Percentiles rank a stretch among this genome's conserved stretches.
Evolutionary conservation across 2,329 filamentous ascomycete genomes (phyloP).

Genomic region (Sarocladium oryzae): DNA sequence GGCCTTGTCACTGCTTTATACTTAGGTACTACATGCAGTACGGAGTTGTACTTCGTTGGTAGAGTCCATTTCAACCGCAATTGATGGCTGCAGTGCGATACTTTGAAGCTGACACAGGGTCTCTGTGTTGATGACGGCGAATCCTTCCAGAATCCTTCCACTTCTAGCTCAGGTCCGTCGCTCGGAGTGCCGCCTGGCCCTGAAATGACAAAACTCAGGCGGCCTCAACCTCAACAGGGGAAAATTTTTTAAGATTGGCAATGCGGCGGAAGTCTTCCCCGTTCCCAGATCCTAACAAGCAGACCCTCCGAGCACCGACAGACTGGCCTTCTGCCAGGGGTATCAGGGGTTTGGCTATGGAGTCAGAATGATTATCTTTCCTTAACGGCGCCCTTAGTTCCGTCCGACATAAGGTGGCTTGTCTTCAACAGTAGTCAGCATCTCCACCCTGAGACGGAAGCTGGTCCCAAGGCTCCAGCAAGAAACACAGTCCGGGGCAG

Average conservation of each 20-base stretch:
- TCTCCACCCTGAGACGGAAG: not conserved
- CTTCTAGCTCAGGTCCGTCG: not conserved
- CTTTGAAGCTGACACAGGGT: no score
- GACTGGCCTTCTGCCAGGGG: slow-evolving; percentile 5
- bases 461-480: not conserved
- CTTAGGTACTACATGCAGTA: no score
- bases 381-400: not conserved
- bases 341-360: not conserved
- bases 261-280: slow-evolving; percentile 7
- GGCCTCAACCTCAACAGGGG: not conserved
- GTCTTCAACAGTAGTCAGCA: not conserved
- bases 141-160: slow-evolving; percentile 1
- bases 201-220: not conserved
- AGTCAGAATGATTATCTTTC: slow-evolving; percentile 1
- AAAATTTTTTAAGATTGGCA: slow-evolving; percentile 9
- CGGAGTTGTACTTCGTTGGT: no score
- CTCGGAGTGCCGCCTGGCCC: not conserved
- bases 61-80: no score
- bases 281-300: slow-evolving; percentile 2
- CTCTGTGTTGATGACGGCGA: no score
- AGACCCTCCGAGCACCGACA: slow-evolving; percentile 1
- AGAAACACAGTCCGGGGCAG: not conserved
- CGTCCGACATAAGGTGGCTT: not conserved
- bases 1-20: no score
- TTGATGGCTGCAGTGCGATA: no score